Base-by-base conservation (phyloP, 192 early-diverging fungal genomes). In the Linnemannia hyalina region DNA sequence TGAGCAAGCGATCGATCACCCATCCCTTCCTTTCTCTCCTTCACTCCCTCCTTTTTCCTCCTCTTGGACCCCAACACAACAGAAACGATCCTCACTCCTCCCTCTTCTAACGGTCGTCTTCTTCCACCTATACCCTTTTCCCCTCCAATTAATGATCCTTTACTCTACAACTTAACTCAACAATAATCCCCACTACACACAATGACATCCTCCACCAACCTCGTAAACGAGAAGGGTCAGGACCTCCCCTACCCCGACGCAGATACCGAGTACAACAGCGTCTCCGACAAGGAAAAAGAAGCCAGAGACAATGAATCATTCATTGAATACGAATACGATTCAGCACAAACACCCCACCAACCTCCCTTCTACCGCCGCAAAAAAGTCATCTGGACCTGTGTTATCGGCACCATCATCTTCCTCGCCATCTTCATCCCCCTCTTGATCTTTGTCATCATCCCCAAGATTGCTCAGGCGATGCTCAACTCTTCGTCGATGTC, bases 381-480 rank as follows among this genome's bases (percentile, higher is more conserved):
- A 73, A 87, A 81, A 26, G 91, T 88, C 23, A 89, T 91, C 85
- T 68, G 83, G 36, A 79, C 85, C 26, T 93, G 91, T 49, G 36
- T 57, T 16, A 75, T 88, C 4, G 71, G 90, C 69, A 86, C 75
- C 1, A 71, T 89, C 44, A 74, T 93, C 68, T 44, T 90, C 13
- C n/a, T 89, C 18, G 85, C 89, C 40, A 85, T 90, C 26, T 78
- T 92, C 22, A 70, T 93, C 26, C 88, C 87, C 32, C 63, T 93
- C 16, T 60, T 91, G 9, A 65, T 92, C 70, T 87, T 91, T 54
- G 54, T 85, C 29, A 85, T 85, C 29, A 47, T 85, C 41, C 82
- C 82, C 57, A 85, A 85, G 74, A 74, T 85, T 40, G 82, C 82
- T 0, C 82, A 85, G 71, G 16, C 57, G 0, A 36, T 85, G 54